A percentile compares a stretch with the other conserved stretches of the same genome.
Conservation (phyloP, 805 yeast species). For the Trichomonascus vanleenenianus region DNA sequence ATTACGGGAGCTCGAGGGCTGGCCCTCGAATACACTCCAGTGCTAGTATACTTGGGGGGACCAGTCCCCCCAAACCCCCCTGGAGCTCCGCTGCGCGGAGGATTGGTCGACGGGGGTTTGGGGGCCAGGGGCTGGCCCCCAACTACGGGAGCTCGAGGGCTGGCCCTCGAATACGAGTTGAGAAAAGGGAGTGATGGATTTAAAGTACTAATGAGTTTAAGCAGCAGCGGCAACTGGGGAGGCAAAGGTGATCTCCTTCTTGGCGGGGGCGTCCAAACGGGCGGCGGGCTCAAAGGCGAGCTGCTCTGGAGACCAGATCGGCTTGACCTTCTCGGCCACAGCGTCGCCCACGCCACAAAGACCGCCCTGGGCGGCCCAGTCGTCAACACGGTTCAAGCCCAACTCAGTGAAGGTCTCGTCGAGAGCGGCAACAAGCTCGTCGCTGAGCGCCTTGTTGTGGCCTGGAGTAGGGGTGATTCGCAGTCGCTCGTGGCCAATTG, state of each 20-base stretch:
- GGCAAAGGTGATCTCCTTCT: not conserved
- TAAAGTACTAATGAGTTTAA: too few relatives aligned
- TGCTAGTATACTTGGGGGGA: too few relatives aligned
- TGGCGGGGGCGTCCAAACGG: not conserved
- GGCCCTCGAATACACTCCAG: too few relatives aligned
- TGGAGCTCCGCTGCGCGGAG: too few relatives aligned
- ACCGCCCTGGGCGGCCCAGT: constrained; percentile 81
- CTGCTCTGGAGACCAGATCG: constrained; percentile 85
- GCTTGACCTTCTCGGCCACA: constrained; percentile 40
- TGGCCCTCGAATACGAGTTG: not conserved
- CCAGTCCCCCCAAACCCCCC: too few relatives aligned
- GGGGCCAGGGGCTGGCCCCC: too few relatives aligned
- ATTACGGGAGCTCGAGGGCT: not conserved
- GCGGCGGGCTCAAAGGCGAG: constrained; percentile 34
- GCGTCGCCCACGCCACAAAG: constrained; percentile 78
- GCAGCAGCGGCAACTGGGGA: not conserved
- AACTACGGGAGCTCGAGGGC: not conserved
- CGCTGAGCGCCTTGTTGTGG: constrained; percentile 69
- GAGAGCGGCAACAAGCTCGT: constrained; percentile 67
- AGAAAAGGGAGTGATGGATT: not conserved
- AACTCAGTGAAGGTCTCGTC: constrained; percentile 74
- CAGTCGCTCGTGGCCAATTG: constrained; percentile 90
- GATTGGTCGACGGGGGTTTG: not conserved
- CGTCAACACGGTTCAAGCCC: constrained; percentile 62
- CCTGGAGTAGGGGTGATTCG: constrained; percentile 99